Base-by-base conservation (phyloP, 495 filamentous ascomycete genomes). In the Sabuloglossum arenarium region DNA sequence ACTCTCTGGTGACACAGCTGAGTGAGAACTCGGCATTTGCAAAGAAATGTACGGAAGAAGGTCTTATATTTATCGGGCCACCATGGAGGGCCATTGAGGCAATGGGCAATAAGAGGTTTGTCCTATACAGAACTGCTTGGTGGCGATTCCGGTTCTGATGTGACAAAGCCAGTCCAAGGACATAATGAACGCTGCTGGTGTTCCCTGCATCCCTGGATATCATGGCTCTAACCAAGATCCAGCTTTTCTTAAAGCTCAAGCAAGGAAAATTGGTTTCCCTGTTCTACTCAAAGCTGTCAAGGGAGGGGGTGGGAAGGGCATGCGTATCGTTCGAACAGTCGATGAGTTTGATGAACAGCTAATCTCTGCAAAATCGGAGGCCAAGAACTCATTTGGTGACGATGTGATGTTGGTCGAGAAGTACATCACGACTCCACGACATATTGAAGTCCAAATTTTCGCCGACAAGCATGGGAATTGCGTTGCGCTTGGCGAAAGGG, bases 391-490 rank as follows among this genome's bases (percentile, higher is more conserved):
- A 0, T 99, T 99, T 66, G 90, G 93, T 6, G 88, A 95, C 61
- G 88, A 96, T 67, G 79, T 86, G n/a, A 94, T 97, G 71, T 69
- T 99, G 37, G 85, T 99, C 19, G 91, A 99, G 71, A 93, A 88
- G 66, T 99, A 96, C 65, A 90, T 99, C 63, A 84, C 82, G 2
- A 88, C 86, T 14, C 91, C 93, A 24, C 76, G 93, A 43, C 91
- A 99, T 63, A 94, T 99, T 56, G 91, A 99, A 67, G 93, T 99
- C 12, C 91, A 99, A 65, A 79, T 99, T 2, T 97, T 99, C 66
- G 91, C 91, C 29, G 91, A 99, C 63, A 82, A 84, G 63, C 74
- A 86, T 61, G 87, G 87, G 0, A 88, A 87, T 65, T 85, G 79
- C 46, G 85, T 94, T 6, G 85, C 87, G 3, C 70, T 94, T 0